phyloP scores from a whole-genome alignment of 2,329 filamentous ascomycete species.

The Fusarium bulbicola region DNA sequence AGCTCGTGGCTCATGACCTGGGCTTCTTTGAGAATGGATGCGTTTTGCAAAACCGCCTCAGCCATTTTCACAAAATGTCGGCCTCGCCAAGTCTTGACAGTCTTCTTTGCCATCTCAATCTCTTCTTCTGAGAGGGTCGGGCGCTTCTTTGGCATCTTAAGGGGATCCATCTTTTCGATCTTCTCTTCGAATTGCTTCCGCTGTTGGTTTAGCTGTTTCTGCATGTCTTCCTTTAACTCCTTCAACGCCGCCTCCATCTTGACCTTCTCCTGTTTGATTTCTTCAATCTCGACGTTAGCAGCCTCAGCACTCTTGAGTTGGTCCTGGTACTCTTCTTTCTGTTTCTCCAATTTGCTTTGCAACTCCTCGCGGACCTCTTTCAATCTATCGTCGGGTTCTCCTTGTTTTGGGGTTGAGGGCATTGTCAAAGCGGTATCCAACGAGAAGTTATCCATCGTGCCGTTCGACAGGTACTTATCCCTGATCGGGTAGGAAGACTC shows the following conservation, averaged over 20 bases:
- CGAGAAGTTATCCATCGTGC: constrained; percentile 95
- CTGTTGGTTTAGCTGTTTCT: constrained; percentile 83
- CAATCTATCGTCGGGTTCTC: constrained; percentile 78
- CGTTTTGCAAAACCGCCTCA: constrained; percentile 88
- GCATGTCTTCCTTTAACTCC: constrained; percentile 86
- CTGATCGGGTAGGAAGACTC: constrained; percentile 92
- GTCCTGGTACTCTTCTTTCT: constrained; percentile 83
- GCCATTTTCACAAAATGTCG: constrained; percentile 94
- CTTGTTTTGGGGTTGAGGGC: constrained; percentile 87
- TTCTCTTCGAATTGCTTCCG: constrained; percentile 86
- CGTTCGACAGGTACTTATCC: constrained; percentile 95
- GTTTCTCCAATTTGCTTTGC: constrained; percentile 82
- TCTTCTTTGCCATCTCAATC: constrained; percentile 72
- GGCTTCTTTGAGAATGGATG: constrained; percentile 89
- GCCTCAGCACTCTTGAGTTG: constrained; percentile 80
- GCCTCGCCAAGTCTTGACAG: constrained; percentile 79
- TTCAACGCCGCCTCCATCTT: constrained; percentile 85
- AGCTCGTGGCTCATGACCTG: constrained; percentile 98
- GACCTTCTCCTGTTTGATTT: constrained; percentile 82
- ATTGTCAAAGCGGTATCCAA: constrained; percentile 94
- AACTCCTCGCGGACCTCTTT: constrained; percentile 82
- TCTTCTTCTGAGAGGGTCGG: constrained; percentile 77
- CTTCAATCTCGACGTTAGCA: constrained; percentile 80
- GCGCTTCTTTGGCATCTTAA: constrained; percentile 68
- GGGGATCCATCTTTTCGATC: constrained; percentile 77